These are phyloP conservation scores for Suillus hirtellus DNA, from an alignment of 768 basidiomycete species.

Conservation along the genomic window DNA sequence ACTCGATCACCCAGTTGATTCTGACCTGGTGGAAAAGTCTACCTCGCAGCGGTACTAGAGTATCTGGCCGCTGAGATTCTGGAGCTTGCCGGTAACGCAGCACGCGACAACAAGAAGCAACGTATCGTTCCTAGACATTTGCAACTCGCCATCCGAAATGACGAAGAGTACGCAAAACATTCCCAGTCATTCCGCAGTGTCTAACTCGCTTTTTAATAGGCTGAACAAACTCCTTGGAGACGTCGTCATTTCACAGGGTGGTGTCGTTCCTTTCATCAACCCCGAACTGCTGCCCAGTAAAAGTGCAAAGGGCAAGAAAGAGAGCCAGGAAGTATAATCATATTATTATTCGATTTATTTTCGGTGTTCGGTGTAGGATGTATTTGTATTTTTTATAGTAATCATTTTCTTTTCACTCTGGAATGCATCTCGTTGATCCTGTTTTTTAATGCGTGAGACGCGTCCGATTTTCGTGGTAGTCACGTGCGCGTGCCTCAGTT, in stretches of 20 bases:
- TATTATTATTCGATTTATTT: conserved; percentile 13
- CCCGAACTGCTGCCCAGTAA: conserved; percentile 55
- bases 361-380: conserved; percentile 27
- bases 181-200: not conserved
- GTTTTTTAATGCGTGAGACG: not conserved
- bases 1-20: not conserved
- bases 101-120: conserved; percentile 57
- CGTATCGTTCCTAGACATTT: conserved; percentile 67
- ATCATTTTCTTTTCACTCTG: conserved; percentile 18
- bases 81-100: conserved; percentile 59
- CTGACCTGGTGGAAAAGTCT: conserved; percentile 36
- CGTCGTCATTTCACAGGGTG: conserved; percentile 66
- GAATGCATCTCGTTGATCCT: not conserved
- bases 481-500: conserved; percentile 9
- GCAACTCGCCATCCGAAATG: conserved; percentile 65
- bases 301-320: conserved; percentile 53
- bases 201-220: conserved; percentile 17
- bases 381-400: conserved; percentile 33
- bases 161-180: conserved; percentile 43
- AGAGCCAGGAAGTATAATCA: conserved; percentile 45
- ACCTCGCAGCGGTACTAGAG: conserved; percentile 62
- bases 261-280: conserved; percentile 55
- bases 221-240: conserved; percentile 42
- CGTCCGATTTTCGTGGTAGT: not conserved
- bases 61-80: conserved; percentile 65